Conservation (phyloP, 78 protist species). For the Paulinella micropora region DNA sequence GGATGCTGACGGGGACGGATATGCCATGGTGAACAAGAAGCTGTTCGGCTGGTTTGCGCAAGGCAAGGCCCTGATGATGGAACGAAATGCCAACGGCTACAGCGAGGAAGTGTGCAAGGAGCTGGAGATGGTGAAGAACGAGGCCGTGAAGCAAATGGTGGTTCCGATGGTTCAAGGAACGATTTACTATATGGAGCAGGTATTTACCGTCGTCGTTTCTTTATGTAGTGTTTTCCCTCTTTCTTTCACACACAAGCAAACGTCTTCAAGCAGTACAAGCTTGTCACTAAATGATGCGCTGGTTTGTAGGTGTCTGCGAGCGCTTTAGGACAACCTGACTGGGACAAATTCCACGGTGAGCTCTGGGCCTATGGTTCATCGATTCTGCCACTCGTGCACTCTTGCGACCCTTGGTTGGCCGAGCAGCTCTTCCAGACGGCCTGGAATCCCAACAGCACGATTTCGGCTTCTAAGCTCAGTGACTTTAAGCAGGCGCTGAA, state of each 20-base stretch:
- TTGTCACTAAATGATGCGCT: no score
- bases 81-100: no score
- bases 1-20: not conserved
- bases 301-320: no score
- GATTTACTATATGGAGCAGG: not conserved
- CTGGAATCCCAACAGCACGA: not conserved
- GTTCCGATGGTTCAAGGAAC: conserved; percentile 11
- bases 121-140: not conserved
- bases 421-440: not conserved
- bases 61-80: not conserved
- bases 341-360: not conserved
- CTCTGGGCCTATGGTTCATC: not conserved
- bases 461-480: not conserved
- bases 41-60: not conserved
- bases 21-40: no score
- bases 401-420: not conserved
- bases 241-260: no score
- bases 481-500: not conserved
- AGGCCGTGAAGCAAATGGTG: not conserved
- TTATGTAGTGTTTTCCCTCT: no score
- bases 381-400: not conserved
- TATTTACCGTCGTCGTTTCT: no score
- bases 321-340: no score
- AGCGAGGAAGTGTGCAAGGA: no score
- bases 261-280: no score